Percentiles rank a stretch among this genome's conserved stretches.
Conservation (phyloP, 2,329 filamentous ascomycete species). For the Neopestalotiopsis clavispora region DNA sequence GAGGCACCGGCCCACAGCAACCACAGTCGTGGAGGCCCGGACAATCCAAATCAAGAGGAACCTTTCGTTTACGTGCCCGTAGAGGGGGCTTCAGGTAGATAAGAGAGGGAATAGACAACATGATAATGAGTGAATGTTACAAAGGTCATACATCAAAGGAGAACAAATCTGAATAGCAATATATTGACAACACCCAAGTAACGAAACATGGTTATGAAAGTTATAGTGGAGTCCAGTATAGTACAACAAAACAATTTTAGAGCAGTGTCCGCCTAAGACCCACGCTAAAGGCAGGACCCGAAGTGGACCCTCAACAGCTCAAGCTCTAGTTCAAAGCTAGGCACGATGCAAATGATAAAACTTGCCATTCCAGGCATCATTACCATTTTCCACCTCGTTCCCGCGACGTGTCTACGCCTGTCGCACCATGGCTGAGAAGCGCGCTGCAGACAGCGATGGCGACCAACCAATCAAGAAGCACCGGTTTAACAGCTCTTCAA, state of each 20-base stretch:
- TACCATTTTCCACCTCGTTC: not conserved
- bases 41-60: not conserved
- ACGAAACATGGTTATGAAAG: no score
- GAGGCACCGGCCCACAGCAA: not conserved
- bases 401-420: not conserved
- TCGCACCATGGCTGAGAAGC: conserved; percentile 30
- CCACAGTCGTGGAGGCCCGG: not conserved
- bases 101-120: not conserved
- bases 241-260: no score
- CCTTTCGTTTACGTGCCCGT: not conserved
- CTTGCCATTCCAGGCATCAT: not conserved
- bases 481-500: conserved; percentile 21
- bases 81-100: not conserved
- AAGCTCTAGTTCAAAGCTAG: not conserved
- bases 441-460: conserved; percentile 27
- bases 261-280: no score
- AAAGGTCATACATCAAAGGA: no score
- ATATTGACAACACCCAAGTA: no score
- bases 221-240: no score
- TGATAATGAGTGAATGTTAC: rapidly evolving
- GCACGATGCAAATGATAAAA: not conserved
- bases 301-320: not conserved
- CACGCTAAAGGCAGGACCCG: not conserved
- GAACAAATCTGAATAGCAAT: no score
- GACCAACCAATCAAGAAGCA: conserved; percentile 26